Conservation (phyloP, 2,329 filamentous ascomycete genomes). For the Tothia fuscella region DNA sequence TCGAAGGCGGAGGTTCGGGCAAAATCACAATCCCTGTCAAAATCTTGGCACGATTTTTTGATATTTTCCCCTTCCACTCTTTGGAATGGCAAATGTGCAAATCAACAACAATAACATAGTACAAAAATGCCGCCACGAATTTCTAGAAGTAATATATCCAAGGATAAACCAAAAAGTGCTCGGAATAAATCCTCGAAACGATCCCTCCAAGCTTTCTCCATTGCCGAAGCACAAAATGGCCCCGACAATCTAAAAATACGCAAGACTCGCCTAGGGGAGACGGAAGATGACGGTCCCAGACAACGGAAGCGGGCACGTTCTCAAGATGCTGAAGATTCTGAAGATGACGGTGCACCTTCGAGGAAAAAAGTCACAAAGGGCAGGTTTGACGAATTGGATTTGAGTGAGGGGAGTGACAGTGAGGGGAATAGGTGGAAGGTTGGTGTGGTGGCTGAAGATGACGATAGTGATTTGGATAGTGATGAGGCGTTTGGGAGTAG, state of each 20-base stretch:
- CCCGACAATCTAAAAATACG: constrained; percentile 42
- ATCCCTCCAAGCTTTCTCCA: constrained; percentile 50
- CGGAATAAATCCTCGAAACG: constrained; percentile 39
- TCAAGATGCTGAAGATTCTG: constrained; percentile 38
- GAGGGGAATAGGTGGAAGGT: constrained; percentile 79
- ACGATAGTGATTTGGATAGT: constrained; percentile 58
- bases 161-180: constrained; percentile 19
- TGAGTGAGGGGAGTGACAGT: constrained; percentile 69
- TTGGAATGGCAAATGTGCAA: neutral
- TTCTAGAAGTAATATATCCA: constrained; percentile 25
- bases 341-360: constrained; percentile 29
- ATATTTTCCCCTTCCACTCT: neutral
- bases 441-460: constrained; percentile 54
- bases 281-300: constrained; percentile 31
- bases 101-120: constrained; percentile 12
- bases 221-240: constrained; percentile 44
- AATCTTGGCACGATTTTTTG: neutral
- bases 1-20: neutral
- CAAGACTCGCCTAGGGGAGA: constrained; percentile 45
- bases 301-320: constrained; percentile 31
- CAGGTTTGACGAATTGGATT: constrained; percentile 30
- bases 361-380: constrained; percentile 21
- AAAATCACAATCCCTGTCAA: neutral
- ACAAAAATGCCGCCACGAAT: constrained; percentile 36
- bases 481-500: constrained; percentile 81